Base-by-base conservation (phyloP, 2,329 filamentous ascomycete genomes). In the Xylariaceae sp. region DNA sequence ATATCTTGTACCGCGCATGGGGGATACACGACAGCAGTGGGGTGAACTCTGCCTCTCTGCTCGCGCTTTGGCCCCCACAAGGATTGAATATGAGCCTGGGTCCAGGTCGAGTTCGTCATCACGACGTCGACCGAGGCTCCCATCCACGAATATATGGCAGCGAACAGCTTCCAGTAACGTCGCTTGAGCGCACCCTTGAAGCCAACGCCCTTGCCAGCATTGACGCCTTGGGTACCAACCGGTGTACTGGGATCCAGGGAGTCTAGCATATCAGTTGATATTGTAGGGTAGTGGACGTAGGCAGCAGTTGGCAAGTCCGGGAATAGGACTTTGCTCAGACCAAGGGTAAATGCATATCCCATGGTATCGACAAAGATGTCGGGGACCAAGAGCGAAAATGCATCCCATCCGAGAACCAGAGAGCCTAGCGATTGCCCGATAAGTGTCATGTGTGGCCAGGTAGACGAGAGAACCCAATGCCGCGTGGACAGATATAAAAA, bases 91-190 rank as follows among this genome's bases (percentile, higher is more conserved):
- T 97, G 89, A 2, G 68, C 76, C 51, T 93, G 85, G 0, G 93
- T 98, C 93, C 93, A 98, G 44, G 79, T 87, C 4, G 89, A 95
- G 65, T 98, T 98, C 44, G 93, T 95, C 88, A 97, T 95, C 52
- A 97, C 91, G 0, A 95, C 79, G 59, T 98, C 90, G 34, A 96
- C 79, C 13, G 85, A 83, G 17, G 85, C 79, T 17, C 93, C 93
- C 34, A 94, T 84, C 67, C 78, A 81, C 34, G 85, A 83, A 67
- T 98, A 98, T 2, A 94, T 64, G 34, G 72, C 69, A 0, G 93
- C 90, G 59, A 98, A 98, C 1, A 84, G 58, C 49, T 82, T 72
- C 93, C 93, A 98, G 69, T 98, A 98, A 13, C 74, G 63, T 53
- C 78, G 82, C 70, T 98, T 98, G 37, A 72, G 72, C 4, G 65